A percentile compares a stretch with the other conserved stretches of the same genome.
Evolutionary conservation across 2,329 filamentous ascomycete genomes (phyloP).

Genomic region (Aspergillus neotritici): DNA sequence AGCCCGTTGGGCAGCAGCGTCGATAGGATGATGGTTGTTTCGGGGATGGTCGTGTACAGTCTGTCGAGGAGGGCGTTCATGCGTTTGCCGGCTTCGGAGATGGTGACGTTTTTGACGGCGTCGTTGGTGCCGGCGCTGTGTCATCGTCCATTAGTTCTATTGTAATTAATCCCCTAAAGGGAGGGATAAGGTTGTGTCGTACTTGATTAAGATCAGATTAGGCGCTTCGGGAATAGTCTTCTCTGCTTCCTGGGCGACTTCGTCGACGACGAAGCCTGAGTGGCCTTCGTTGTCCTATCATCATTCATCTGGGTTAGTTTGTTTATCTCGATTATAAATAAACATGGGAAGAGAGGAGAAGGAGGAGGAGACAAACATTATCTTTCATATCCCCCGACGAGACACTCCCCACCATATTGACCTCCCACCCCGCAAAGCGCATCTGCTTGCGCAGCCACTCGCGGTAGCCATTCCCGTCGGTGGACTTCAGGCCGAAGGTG

Average conservation of each 20-base stretch:
- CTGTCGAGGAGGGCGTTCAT: constrained; percentile 24
- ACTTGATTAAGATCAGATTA: constrained; percentile 26
- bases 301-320: no score
- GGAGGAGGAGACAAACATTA: constrained; percentile 11
- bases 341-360: neutral
- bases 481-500: constrained; percentile 5
- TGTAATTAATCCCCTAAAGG: no score
- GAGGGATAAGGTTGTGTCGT: no score
- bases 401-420: constrained; percentile 10
- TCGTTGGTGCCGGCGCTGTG: constrained; percentile 33
- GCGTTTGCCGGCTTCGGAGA: constrained; percentile 16
- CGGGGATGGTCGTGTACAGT: constrained; percentile 17
- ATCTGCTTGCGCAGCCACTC: constrained; percentile 5
- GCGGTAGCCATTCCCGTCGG: constrained; percentile 9
- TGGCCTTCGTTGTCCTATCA: constrained; percentile 23
- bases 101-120: constrained; percentile 13
- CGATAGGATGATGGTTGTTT: constrained; percentile 28
- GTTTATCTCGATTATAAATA: neutral
- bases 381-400: constrained; percentile 7
- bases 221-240: constrained; percentile 14
- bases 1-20: constrained; percentile 25
- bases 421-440: constrained; percentile 4
- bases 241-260: constrained; percentile 11
- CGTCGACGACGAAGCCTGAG: constrained; percentile 17
- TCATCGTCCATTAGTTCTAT: constrained; percentile 3